These are phyloP conservation scores for Starmerella gropengiesseri DNA, from an alignment of 805 yeast species.

Conservation along the genomic window DNA sequence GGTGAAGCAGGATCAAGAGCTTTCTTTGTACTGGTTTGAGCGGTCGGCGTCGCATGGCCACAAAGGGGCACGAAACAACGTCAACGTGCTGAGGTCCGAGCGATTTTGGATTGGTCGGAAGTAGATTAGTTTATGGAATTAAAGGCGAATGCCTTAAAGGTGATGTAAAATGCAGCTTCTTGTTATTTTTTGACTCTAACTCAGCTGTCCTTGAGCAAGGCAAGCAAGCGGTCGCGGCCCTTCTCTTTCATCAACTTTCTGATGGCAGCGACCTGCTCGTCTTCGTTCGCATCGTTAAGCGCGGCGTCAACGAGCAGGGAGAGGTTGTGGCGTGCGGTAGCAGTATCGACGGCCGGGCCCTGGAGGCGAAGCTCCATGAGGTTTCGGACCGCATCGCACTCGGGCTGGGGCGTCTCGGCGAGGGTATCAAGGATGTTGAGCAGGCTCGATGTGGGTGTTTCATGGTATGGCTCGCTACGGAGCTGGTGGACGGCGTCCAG, in stretches of 20 bases:
- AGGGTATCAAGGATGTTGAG: slow-evolving; percentile 31
- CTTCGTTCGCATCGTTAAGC: slow-evolving; percentile 35
- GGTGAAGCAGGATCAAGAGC: slow-evolving; percentile 1
- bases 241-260: slow-evolving; percentile 53
- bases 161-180: background rate
- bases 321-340: slow-evolving; percentile 24
- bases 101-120: background rate
- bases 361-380: slow-evolving; percentile 31
- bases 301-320: slow-evolving; percentile 28
- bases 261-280: slow-evolving; percentile 37
- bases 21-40: slow-evolving; percentile 14
- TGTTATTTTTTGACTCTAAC: background rate
- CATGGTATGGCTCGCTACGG: slow-evolving; percentile 28
- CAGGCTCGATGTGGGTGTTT: slow-evolving; percentile 30
- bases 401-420: slow-evolving; percentile 22
- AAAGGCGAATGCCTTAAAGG: too few relatives aligned
- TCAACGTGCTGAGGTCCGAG: background rate
- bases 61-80: slow-evolving; percentile 9
- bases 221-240: slow-evolving; percentile 54
- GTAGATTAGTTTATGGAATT: too few relatives aligned
- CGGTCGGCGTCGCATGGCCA: slow-evolving; percentile 12
- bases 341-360: slow-evolving; percentile 30
- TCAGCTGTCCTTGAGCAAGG: slow-evolving; percentile 39
- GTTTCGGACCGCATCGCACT: slow-evolving; percentile 30
- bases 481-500: slow-evolving; percentile 39